Percentiles rank a stretch among this genome's conserved stretches.
phyloP scores from a whole-genome alignment of 805 yeast species.

The Candida pini region DNA sequence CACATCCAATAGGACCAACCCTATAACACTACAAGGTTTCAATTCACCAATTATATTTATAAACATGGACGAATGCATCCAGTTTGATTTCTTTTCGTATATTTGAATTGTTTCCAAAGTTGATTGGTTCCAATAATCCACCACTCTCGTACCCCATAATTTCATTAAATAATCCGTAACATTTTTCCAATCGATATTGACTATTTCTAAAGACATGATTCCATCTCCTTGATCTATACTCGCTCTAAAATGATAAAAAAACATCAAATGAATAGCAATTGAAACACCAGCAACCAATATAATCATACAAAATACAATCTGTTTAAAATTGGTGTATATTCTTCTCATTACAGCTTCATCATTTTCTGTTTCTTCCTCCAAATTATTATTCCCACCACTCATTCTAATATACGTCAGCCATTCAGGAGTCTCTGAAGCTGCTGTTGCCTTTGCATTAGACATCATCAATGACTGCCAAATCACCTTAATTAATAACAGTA shows the following conservation, averaged over 20 bases:
- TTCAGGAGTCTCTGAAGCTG: background rate
- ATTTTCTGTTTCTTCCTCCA: background rate
- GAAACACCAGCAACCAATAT: background rate
- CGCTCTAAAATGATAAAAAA: background rate
- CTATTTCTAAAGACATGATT: background rate
- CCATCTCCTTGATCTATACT: too few relatives aligned
- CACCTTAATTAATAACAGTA: conserved; percentile 16
- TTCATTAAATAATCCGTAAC: too few relatives aligned
- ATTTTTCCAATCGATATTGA: background rate
- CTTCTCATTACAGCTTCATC: background rate
- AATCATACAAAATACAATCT: background rate
- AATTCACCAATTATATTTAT: conserved; percentile 26
- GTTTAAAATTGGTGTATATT: background rate
- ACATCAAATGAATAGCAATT: background rate
- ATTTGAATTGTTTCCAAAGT: conserved; percentile 9
- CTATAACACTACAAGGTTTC: conserved; percentile 4
- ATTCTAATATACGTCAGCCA: background rate
- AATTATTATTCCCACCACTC: background rate
- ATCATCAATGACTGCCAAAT: conserved; percentile 15
- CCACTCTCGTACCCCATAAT: too few relatives aligned
- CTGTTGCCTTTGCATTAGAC: conserved; percentile 8
- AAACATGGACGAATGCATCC: conserved; percentile 16
- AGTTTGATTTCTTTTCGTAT: conserved; percentile 14
- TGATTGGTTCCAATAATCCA: conserved; percentile 10
- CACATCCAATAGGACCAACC: conserved; percentile 16